A percentile compares a stretch with the other conserved stretches of the same genome.
These are phyloP conservation scores for Solanum neorickii DNA, from an alignment of 257 asterid genomes.

Conservation along the genomic window DNA sequence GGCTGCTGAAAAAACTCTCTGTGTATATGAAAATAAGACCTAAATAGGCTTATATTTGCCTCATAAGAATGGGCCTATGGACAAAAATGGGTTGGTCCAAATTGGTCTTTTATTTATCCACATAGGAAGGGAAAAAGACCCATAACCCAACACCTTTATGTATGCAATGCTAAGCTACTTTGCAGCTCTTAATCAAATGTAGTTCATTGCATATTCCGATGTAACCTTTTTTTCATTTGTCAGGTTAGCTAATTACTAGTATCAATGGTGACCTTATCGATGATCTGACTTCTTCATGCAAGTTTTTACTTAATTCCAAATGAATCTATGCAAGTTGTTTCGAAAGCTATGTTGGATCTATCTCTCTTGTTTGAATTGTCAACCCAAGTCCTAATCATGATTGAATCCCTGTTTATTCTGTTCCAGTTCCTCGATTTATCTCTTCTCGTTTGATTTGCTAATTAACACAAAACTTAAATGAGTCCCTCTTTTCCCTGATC, in stretches of 20 bases:
- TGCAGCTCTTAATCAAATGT: too few species aligned
- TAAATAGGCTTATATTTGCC: too few species aligned
- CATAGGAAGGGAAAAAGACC: too few species aligned
- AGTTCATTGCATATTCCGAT: too few species aligned
- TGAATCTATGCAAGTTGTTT: background rate
- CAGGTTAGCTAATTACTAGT: background rate
- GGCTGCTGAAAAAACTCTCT: too few species aligned
- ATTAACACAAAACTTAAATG: background rate
- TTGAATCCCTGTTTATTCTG: background rate
- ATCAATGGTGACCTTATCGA: background rate
- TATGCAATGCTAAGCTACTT: too few species aligned
- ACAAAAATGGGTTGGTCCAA: too few species aligned
- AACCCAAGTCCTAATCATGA: background rate
- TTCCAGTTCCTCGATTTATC: background rate
- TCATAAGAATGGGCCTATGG: too few species aligned
- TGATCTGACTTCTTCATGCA: background rate
- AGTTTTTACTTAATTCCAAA: background rate
- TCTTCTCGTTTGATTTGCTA: too few species aligned
- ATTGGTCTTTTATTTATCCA: too few species aligned
- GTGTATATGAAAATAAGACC: too few species aligned
- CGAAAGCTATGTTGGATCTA: background rate
- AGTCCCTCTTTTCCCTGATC: background rate
- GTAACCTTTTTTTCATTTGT: background rate
- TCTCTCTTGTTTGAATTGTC: background rate
- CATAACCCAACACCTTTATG: too few species aligned